A percentile compares a stretch with the other conserved stretches of the same genome.
Conservation (phyloP, 805 yeast genomes). For the Priceomyces castillae region DNA sequence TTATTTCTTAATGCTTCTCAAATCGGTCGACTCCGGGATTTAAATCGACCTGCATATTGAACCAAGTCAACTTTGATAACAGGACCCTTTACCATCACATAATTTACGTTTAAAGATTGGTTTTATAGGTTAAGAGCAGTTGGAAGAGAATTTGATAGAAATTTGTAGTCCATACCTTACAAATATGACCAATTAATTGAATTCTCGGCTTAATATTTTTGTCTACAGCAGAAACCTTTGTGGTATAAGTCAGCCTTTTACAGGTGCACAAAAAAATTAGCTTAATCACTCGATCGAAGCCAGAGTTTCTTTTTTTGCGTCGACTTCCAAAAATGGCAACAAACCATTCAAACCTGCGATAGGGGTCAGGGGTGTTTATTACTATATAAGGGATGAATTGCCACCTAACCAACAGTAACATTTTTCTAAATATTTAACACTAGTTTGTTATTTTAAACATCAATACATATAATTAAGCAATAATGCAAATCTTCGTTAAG, state of each 20-base stretch:
- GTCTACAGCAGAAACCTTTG: background rate
- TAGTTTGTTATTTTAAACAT: background rate
- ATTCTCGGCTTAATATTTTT: too few species aligned
- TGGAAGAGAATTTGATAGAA: too few species aligned
- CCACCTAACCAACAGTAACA: conserved; percentile 5
- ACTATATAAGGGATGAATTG: conserved; percentile 9
- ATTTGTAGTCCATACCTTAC: too few species aligned
- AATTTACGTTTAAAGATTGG: too few species aligned
- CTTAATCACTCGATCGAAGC: background rate
- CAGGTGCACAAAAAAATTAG: background rate
- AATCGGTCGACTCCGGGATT: too few species aligned
- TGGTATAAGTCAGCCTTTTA: background rate
- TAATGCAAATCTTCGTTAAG: conserved; percentile 56
- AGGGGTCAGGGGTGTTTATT: conserved; percentile 2
- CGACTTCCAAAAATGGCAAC: conserved; percentile 1
- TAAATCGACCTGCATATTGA: too few species aligned
- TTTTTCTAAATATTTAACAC: background rate
- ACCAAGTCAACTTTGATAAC: too few species aligned
- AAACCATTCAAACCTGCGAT: background rate
- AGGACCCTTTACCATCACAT: too few species aligned
- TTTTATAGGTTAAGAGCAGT: too few species aligned
- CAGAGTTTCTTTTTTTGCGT: conserved; percentile 4
- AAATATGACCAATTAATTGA: too few species aligned
- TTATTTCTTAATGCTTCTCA: too few species aligned
- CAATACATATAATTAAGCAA: conserved; percentile 6